These are phyloP conservation scores for Vigna hirtella DNA, from an alignment of 306 rosid genomes.

Conservation along the genomic window DNA sequence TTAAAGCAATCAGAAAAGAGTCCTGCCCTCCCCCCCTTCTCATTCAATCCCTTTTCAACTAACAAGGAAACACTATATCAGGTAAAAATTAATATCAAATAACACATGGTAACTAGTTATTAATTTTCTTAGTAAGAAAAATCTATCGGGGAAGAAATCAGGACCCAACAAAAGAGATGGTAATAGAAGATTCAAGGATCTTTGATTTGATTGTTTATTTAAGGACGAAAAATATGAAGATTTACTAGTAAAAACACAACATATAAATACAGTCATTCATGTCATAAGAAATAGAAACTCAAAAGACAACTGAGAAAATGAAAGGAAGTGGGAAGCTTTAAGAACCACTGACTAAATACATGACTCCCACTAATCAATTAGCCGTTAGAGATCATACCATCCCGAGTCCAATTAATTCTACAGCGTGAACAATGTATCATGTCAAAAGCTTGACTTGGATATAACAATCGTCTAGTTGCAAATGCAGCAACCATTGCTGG, in stretches of 20 bases:
- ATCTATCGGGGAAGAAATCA: conserved; percentile 35
- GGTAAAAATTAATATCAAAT: conserved; percentile 27
- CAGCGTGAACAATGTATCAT: conserved; percentile 96
- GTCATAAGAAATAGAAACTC: conserved; percentile 20
- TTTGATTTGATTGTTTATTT: conserved; percentile 22
- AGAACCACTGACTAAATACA: conserved; percentile 6
- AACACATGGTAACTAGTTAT: not conserved
- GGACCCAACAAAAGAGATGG: not conserved
- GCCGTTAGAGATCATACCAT: conserved; percentile 58
- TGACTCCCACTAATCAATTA: conserved; percentile 9
- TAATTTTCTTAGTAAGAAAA: conserved; percentile 12
- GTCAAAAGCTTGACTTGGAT: conserved; percentile 97
- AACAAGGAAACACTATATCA: conserved; percentile 27
- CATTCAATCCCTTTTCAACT: conserved; percentile 4
- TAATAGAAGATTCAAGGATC: conserved; percentile 19
- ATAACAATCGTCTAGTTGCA: conserved; percentile 82
- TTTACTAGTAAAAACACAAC: not conserved
- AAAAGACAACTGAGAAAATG: conserved; percentile 1
- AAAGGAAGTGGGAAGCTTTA: not conserved
- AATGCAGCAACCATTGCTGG: conserved; percentile 96
- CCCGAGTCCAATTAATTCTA: conserved; percentile 94
- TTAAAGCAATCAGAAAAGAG: not conserved
- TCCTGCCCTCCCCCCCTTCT: not conserved
- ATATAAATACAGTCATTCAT: conserved; percentile 23
- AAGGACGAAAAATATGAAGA: conserved; percentile 4